phyloP scores from a whole-genome alignment of 768 basidiomycete genomes.

The Dioszegia crocea region DNA sequence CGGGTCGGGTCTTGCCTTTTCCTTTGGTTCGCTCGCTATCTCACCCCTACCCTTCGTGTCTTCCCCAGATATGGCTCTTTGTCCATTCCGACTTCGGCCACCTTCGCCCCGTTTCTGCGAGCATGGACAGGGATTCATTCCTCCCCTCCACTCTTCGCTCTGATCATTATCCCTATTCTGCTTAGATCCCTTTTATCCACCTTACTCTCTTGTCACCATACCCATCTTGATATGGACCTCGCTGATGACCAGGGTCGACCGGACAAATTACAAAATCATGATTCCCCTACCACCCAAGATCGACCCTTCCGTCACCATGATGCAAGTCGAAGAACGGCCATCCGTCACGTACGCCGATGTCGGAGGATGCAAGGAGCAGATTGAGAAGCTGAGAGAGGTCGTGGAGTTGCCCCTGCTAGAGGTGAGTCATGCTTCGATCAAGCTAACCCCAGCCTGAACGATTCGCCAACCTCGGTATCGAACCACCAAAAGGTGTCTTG shows the following conservation, averaged over 20 bases:
- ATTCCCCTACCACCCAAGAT: constrained; percentile 98
- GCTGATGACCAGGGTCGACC: constrained; percentile 7
- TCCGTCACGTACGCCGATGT: constrained; percentile 97
- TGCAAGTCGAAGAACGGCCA: constrained; percentile 95
- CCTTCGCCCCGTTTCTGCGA: too few relatives aligned
- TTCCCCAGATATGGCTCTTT: too few relatives aligned
- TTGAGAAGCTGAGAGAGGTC: constrained; percentile 96
- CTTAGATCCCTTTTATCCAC: too few relatives aligned
- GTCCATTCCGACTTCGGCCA: too few relatives aligned
- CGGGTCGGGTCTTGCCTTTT: too few relatives aligned
- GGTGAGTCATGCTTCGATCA: constrained; percentile 54
- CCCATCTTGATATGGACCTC: too few relatives aligned
- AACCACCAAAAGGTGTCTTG: constrained; percentile 96
- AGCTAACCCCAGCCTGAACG: constrained; percentile 74
- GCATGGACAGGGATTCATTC: too few relatives aligned
- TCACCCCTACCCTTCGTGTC: too few relatives aligned
- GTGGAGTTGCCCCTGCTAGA: constrained; percentile 93
- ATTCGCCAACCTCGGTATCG: constrained; percentile 96
- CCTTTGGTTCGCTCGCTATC: too few relatives aligned
- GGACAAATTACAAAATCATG: constrained; percentile 91
- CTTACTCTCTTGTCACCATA: too few relatives aligned
- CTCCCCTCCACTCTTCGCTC: too few relatives aligned
- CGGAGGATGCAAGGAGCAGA: constrained; percentile 98
- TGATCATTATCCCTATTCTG: too few relatives aligned
- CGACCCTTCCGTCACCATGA: constrained; percentile 98